Conservation (phyloP, 169 alveolate genomes). For the Babesia microti region DNA sequence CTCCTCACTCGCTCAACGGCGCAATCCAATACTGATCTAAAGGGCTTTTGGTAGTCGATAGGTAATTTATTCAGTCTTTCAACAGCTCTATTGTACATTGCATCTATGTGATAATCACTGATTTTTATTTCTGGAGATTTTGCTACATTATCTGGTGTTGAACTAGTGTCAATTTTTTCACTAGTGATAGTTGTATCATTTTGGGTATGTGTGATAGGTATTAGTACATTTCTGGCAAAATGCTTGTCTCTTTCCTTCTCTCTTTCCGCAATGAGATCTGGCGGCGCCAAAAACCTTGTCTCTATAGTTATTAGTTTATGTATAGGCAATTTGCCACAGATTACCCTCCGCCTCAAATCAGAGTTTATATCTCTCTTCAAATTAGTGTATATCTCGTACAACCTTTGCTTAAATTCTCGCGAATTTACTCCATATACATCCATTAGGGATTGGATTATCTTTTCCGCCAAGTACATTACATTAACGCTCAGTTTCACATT, state of each 20-base stretch:
- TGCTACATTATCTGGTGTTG: background rate
- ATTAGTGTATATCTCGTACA: slow-evolving; percentile 45
- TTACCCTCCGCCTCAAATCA: slow-evolving; percentile 43
- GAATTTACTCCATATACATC: background rate
- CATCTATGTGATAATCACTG: slow-evolving; percentile 6
- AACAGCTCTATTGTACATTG: slow-evolving; percentile 1
- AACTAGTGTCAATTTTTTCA: slow-evolving; percentile 1
- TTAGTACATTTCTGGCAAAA: slow-evolving; percentile 42
- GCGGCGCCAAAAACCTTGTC: slow-evolving; percentile 52
- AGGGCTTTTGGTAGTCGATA: slow-evolving; percentile 14
- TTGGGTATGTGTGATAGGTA: slow-evolving; percentile 12
- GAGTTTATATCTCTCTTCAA: slow-evolving; percentile 48
- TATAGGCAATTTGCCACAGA: slow-evolving; percentile 33
- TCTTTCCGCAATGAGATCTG: slow-evolving; percentile 25
- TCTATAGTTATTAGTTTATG: slow-evolving; percentile 39
- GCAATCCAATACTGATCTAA: slow-evolving; percentile 15
- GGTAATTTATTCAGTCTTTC: slow-evolving; percentile 7
- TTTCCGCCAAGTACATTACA: no score
- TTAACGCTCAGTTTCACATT: no score
- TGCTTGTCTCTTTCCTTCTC: slow-evolving; percentile 44
- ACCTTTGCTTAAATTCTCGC: slow-evolving; percentile 44
- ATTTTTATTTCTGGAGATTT: slow-evolving; percentile 2
- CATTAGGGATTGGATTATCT: no score
- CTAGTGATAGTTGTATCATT: background rate
- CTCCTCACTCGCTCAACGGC: slow-evolving; percentile 14